phyloP scores from a whole-genome alignment of 805 yeast genomes.

The Hanseniaspora hatyaiensis region DNA sequence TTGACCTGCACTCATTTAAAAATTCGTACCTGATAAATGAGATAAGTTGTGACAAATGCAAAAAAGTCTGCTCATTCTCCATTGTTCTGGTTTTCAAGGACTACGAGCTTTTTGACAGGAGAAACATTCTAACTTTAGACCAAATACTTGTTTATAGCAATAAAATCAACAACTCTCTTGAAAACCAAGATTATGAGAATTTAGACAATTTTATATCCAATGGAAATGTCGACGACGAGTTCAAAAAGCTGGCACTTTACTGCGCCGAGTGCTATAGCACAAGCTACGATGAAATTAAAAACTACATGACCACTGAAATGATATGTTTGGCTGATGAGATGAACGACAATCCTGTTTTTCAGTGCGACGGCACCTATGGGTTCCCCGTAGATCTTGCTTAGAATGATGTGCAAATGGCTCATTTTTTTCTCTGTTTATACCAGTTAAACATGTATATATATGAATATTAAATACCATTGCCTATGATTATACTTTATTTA shows the following conservation, averaged over 20 bases:
- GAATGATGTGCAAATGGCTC: no score
- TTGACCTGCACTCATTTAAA: background rate
- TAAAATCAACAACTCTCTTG: slow-evolving; percentile 1
- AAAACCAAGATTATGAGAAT: slow-evolving; percentile 8
- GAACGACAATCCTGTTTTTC: background rate
- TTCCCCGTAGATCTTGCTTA: no score
- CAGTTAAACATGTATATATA: no score
- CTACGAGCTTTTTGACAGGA: background rate
- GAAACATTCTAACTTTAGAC: background rate
- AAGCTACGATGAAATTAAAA: background rate
- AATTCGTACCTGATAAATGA: slow-evolving; percentile 9
- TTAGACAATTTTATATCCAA: slow-evolving; percentile 16
- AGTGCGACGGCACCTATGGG: background rate
- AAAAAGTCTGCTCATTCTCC: slow-evolving; percentile 12
- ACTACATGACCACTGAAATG: slow-evolving; percentile 1
- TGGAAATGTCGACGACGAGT: slow-evolving; percentile 18
- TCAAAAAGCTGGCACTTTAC: slow-evolving; percentile 7
- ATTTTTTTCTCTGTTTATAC: no score
- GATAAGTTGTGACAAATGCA: slow-evolving; percentile 9
- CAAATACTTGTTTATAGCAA: slow-evolving; percentile 3
- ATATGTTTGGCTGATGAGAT: slow-evolving; percentile 1
- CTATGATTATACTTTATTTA: no score
- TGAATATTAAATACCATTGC: no score
- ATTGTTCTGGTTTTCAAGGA: slow-evolving; percentile 9
- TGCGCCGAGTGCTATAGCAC: slow-evolving; percentile 4